phyloP scores from a whole-genome alignment of 768 basidiomycete genomes.

The Rhodotorula kratochvilovae region DNA sequence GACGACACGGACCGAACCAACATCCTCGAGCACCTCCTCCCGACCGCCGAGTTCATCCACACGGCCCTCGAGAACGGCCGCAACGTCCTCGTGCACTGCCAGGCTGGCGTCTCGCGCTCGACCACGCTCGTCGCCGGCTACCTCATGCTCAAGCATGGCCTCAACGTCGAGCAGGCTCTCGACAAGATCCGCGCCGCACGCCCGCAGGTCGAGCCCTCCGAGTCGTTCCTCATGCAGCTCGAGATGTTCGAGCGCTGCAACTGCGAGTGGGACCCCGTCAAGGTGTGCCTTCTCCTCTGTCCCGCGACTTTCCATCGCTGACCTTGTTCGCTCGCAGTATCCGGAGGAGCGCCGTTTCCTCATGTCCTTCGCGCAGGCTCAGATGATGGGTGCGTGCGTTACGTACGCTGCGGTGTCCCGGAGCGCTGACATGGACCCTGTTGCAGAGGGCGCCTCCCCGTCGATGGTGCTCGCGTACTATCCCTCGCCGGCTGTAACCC shows the following conservation, averaged over 20 bases:
- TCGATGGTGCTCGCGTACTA: slow-evolving; percentile 44
- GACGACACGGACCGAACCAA: slow-evolving; percentile 43
- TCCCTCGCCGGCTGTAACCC: slow-evolving; percentile 39
- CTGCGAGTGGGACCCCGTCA: slow-evolving; percentile 42
- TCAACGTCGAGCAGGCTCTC: slow-evolving; percentile 42
- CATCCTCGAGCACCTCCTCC: slow-evolving; percentile 36
- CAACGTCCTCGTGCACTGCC: slow-evolving; percentile 44
- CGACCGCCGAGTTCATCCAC: slow-evolving; percentile 35
- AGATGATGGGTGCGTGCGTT: slow-evolving; percentile 36
- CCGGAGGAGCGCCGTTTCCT: slow-evolving; percentile 42
- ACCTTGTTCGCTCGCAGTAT: slow-evolving; percentile 11
- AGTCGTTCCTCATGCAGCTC: slow-evolving; percentile 43
- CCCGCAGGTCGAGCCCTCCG: slow-evolving; percentile 39
- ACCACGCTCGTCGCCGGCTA: slow-evolving; percentile 42
- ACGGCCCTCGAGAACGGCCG: slow-evolving; percentile 6
- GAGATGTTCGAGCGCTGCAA: slow-evolving; percentile 43
- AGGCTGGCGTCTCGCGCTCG: slow-evolving; percentile 43
- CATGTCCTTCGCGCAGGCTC: slow-evolving; percentile 38
- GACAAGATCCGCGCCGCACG: slow-evolving; percentile 35
- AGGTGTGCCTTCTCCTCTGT: slow-evolving; percentile 11
- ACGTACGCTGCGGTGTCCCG: no score
- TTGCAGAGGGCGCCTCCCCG: slow-evolving; percentile 38
- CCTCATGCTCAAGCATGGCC: slow-evolving; percentile 39
- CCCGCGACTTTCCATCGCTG: background rate
- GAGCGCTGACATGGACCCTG: background rate